phyloP scores from a whole-genome alignment of 768 basidiomycete species.

The Grammothele lineata region DNA sequence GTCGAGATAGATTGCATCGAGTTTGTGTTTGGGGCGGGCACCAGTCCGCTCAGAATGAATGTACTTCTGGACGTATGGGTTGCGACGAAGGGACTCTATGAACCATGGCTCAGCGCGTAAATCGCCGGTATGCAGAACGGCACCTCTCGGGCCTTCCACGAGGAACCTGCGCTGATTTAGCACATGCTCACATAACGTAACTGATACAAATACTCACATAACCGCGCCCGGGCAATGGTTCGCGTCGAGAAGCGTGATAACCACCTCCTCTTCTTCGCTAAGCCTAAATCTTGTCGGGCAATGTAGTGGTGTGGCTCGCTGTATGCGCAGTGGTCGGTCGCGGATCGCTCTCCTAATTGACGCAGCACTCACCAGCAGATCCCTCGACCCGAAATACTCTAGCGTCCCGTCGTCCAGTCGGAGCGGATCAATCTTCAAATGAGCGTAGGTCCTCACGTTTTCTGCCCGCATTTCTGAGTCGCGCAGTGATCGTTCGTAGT shows the following conservation, averaged over 20 bases:
- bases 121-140: conserved; percentile 91
- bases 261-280: conserved; percentile 52
- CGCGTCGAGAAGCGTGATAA: conserved; percentile 79
- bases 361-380: conserved; percentile 59
- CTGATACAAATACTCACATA: conserved; percentile 53
- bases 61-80: conserved; percentile 72
- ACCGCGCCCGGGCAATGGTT: conserved; percentile 95
- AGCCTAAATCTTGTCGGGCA: conserved; percentile 61
- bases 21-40: not conserved
- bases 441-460: conserved; percentile 56
- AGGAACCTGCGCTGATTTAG: conserved; percentile 58
- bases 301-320: conserved; percentile 60
- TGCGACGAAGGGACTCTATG: conserved; percentile 59
- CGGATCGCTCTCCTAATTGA: too few species aligned
- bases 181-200: not conserved
- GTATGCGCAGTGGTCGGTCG: too few species aligned
- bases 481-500: conserved; percentile 54
- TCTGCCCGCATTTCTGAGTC: conserved; percentile 48
- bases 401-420: conserved; percentile 42
- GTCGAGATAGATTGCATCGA: conserved; percentile 24
- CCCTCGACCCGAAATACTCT: conserved; percentile 52
- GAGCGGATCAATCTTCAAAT: conserved; percentile 57
- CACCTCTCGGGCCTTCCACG: conserved; percentile 62
- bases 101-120: conserved; percentile 85
- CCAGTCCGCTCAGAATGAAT: conserved; percentile 31